Base-by-base conservation (phyloP, 257 asterid genomes). In the Jaltomata sinuosa region DNA sequence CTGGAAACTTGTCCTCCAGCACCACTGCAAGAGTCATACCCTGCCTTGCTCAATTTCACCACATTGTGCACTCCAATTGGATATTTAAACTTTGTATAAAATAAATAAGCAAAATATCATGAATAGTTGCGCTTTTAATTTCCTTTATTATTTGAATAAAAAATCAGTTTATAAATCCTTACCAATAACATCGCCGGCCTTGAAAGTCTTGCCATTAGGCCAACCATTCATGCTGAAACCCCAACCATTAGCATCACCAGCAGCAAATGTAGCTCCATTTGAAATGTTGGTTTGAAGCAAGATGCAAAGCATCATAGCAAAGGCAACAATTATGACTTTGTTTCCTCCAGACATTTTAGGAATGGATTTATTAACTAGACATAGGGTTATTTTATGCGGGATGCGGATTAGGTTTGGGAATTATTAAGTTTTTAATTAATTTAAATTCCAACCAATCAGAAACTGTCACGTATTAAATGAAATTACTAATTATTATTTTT, bases 151-250 rank as follows among this genome's bases (percentile, higher is more conserved):
- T 61, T n/a, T n/a, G n/a, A 25, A 4, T 4, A 25, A 15, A 72
- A 69, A 11, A 4, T 25, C 12, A 15, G n/a, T 0, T 5, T 11
- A 22, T 40, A 8, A 42, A 72, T 14, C 0, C 36, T 72, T 22
- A 72, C 80, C 80, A 18, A 72, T 72, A 27, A 72, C n/a, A 7
- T 42, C 55, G 12, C 55, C 36, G 0, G 6, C 31, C n/a, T 72
- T 42, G 36, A 72, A 72, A 72, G 12, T 72, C 55, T 72, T 12
- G 36, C n/a, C 80, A 42, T 72, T 72, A 40, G 80, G 80, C 80
- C 80, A 72, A 11, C 55, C 80, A 22, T 72, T 72, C 55, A 72
- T 2, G 1, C 1, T 3, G 55, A 36, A 42, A 42, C 55, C 80
- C 80, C 55, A 72, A 40, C 36, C 80, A 6, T 72, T 72, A 22